Evolutionary conservation across 2,329 filamentous ascomycete genomes (phyloP).

Genomic region (Colletotrichum karsti): DNA sequence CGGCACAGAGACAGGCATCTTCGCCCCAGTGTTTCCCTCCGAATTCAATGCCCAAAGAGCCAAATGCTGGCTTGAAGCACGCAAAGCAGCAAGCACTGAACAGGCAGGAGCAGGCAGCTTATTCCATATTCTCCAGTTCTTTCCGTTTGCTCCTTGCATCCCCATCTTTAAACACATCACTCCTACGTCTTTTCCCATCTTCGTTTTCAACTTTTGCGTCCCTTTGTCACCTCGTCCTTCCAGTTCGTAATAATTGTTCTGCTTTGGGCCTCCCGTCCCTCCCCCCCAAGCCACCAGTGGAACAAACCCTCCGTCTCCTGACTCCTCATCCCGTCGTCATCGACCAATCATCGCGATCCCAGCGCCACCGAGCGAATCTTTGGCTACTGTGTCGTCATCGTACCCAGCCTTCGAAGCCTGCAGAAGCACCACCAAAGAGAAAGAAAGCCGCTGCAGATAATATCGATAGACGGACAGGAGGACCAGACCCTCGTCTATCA

Average conservation of each 20-base stretch:
- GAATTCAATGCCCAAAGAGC: background rate
- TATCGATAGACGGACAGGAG: background rate
- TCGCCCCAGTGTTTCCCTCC: background rate
- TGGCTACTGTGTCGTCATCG: constrained; percentile 28
- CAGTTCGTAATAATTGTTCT: background rate
- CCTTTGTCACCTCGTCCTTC: background rate
- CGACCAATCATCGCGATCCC: constrained; percentile 11
- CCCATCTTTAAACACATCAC: background rate
- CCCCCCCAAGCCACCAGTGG: constrained; percentile 1
- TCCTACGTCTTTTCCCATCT: constrained; percentile 4
- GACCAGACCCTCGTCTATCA: background rate
- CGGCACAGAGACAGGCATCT: background rate
- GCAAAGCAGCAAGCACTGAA: constrained; percentile 17
- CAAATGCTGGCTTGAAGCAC: constrained; percentile 10
- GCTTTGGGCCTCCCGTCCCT: background rate
- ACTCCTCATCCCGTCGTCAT: background rate
- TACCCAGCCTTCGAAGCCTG: constrained; percentile 18
- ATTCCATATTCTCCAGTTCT: background rate
- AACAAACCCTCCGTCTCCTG: constrained; percentile 6
- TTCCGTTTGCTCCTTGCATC: background rate
- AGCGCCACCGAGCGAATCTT: constrained; percentile 16
- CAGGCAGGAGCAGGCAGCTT: constrained; percentile 1
- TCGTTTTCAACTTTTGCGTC: background rate
- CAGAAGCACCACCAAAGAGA: constrained; percentile 18
- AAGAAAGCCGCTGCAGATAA: background rate